Evolutionary conservation across 2,329 filamentous ascomycete species (phyloP), one percentile per base, ranked within the genome.

Genomic region (Neophaeococcomyces mojaviensis): DNA sequence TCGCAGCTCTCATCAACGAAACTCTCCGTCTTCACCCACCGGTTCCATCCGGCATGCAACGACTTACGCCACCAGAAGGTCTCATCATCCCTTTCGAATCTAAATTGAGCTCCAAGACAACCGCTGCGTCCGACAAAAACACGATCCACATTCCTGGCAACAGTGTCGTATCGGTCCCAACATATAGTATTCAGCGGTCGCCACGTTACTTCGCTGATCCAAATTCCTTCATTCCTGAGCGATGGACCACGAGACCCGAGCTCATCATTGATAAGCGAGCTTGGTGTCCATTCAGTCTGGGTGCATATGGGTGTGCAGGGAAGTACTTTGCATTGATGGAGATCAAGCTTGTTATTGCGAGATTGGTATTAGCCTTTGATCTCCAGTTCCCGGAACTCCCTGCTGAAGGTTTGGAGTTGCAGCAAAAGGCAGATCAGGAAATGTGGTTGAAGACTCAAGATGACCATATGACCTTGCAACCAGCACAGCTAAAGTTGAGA

Each of bases 181-280:
- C 72, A 6, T 75, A 72, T 49, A 71, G 73, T 2, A 65, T 74
- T 2, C 74, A 76, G 52, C 66, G 66, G 9, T 71, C 76, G 41
- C 58, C 65, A 1, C 59, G 63, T 0, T 63, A 73, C 7, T 76
- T 71, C 47, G 68, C 68, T 0, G 61, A 71, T 0, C 68, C 72
- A 0, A 65, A 72, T 28, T 55, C 49, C 4, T 75, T 68, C 63
- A 58, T 64, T 15, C 72, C 72, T 1, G 62, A 65, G 28, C 64
- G 73, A 31, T 76, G 71, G 72, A 36, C 61, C 18, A 58, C 69
- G 33, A 66, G 71, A 19, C 58, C 58, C 2, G 58, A 66, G 12
- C 46, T 67, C 46, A 49, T 61, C 12, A 56, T 53, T 15, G 59
- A 66, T 35, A 36, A 40, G 15, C 61, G 67, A 22, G 71, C 68